phyloP scores from a whole-genome alignment of 192 early-diverging fungal genomes.

The Coemansia sp. region DNA sequence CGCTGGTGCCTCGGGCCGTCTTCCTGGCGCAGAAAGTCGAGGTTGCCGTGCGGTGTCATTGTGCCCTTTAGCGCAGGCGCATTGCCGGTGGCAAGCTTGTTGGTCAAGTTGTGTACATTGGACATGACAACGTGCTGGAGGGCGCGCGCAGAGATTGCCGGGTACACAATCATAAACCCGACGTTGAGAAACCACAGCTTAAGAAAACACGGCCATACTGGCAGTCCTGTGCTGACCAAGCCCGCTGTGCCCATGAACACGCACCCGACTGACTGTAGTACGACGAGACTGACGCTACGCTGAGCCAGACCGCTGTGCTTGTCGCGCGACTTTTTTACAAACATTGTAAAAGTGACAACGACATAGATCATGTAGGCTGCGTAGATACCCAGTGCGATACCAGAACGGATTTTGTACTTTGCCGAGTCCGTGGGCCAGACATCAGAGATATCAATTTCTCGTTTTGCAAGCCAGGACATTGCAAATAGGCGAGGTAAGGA shows the following conservation, averaged over 20 bases:
- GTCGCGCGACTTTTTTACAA: constrained; percentile 38
- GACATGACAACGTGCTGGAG: constrained; percentile 37
- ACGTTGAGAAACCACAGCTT: constrained; percentile 36
- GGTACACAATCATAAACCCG: constrained; percentile 24
- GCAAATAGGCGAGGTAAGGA: neutral
- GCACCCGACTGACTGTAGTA: constrained; percentile 21
- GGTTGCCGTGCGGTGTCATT: constrained; percentile 17
- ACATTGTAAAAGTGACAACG: constrained; percentile 30
- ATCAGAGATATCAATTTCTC: constrained; percentile 2
- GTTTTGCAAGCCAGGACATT: neutral
- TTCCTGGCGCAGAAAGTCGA: constrained; percentile 7
- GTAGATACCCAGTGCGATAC: constrained; percentile 21
- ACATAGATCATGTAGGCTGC: constrained; percentile 24
- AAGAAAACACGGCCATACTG: constrained; percentile 42
- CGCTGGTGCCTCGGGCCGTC: constrained; percentile 1
- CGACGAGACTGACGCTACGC: constrained; percentile 21
- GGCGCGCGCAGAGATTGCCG: constrained; percentile 24
- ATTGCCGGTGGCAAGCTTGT: constrained; percentile 29
- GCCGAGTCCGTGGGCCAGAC: constrained; percentile 13
- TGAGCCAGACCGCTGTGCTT: constrained; percentile 43
- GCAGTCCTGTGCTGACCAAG: constrained; percentile 30
- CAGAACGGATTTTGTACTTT: constrained; percentile 33
- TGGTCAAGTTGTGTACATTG: constrained; percentile 36
- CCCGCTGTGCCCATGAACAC: constrained; percentile 18
- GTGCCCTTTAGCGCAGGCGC: constrained; percentile 22